Evolutionary conservation across 805 yeast species (phyloP).

Genomic region (Candida germanica): DNA sequence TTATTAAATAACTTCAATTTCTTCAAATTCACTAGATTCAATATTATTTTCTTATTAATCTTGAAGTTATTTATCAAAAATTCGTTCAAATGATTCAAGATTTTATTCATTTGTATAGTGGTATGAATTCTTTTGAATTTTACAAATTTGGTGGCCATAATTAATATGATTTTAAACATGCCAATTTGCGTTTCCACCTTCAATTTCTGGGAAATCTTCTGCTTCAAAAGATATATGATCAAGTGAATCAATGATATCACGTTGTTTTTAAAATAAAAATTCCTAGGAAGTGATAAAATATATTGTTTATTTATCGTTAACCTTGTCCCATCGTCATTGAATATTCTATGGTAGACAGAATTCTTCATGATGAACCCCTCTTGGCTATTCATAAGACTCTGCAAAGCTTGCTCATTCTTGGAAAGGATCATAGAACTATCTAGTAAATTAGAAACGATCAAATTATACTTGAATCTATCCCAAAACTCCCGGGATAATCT

Average conservation of each 20-base stretch:
- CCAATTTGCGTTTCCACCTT: slow-evolving; percentile 14
- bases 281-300: slow-evolving; percentile 10
- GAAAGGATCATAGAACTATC: slow-evolving; percentile 43
- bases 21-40: slow-evolving; percentile 28
- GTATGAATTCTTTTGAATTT: slow-evolving; percentile 22
- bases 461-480: slow-evolving; percentile 41
- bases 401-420: slow-evolving; percentile 29
- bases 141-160: slow-evolving; percentile 26
- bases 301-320: slow-evolving; percentile 10
- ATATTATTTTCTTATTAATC: slow-evolving; percentile 35
- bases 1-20: slow-evolving; percentile 27
- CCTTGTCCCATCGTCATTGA: slow-evolving; percentile 23
- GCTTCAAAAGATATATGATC: slow-evolving; percentile 28
- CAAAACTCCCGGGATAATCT: slow-evolving; percentile 20
- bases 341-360: slow-evolving; percentile 4
- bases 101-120: slow-evolving; percentile 22
- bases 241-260: slow-evolving; percentile 21
- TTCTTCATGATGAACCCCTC: slow-evolving; percentile 1
- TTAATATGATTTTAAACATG: slow-evolving; percentile 30
- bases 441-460: slow-evolving; percentile 35
- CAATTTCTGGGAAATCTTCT: slow-evolving; percentile 5
- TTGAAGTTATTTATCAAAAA: slow-evolving; percentile 33
- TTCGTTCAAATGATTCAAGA: slow-evolving; percentile 21
- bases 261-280: slow-evolving; percentile 10
- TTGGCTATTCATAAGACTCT: slow-evolving; percentile 12